Evolutionary conservation across 306 rosid species (phyloP).

Genomic region (Potentilla sterilis): DNA sequence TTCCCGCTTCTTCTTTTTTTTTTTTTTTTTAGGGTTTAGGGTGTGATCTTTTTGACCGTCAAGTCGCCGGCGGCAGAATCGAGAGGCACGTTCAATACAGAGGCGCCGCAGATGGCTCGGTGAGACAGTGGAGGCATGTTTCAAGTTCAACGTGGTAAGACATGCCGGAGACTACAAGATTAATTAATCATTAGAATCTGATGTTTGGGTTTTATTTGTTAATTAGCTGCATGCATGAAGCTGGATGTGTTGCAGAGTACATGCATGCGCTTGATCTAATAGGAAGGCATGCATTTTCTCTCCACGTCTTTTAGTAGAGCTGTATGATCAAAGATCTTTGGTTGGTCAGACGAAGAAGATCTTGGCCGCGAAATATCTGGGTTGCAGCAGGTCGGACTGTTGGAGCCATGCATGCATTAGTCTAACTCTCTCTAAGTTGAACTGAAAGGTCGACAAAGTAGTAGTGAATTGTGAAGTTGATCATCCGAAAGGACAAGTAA

Average conservation of each 20-base stretch:
- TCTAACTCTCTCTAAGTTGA: not conserved
- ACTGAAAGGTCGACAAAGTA: not conserved
- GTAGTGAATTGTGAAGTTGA: not conserved
- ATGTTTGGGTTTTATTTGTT: not conserved
- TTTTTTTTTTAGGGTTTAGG: not conserved
- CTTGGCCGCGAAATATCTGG: slow-evolving; percentile 11
- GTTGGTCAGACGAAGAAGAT: not conserved
- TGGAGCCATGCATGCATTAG: not conserved
- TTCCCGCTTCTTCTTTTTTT: slow-evolving; percentile 28
- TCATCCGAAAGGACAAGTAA: too few relatives aligned
- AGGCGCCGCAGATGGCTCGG: slow-evolving; percentile 45
- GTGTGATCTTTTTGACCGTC: slow-evolving; percentile 46
- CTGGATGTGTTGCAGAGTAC: not conserved
- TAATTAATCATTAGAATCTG: not conserved
- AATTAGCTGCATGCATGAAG: not conserved
- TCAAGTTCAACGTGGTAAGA: slow-evolving; percentile 25
- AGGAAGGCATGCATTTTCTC: not conserved
- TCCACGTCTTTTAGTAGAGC: not conserved
- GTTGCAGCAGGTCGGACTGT: not conserved
- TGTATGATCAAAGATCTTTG: not conserved
- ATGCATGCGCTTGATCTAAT: not conserved
- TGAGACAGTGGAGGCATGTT: slow-evolving; percentile 37
- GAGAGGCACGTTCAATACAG: slow-evolving; percentile 24
- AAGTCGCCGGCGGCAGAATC: slow-evolving; percentile 47
- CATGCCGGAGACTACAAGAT: slow-evolving; percentile 17